Conservation (phyloP, 768 basidiomycete species). For the Trametes meyenii region DNA sequence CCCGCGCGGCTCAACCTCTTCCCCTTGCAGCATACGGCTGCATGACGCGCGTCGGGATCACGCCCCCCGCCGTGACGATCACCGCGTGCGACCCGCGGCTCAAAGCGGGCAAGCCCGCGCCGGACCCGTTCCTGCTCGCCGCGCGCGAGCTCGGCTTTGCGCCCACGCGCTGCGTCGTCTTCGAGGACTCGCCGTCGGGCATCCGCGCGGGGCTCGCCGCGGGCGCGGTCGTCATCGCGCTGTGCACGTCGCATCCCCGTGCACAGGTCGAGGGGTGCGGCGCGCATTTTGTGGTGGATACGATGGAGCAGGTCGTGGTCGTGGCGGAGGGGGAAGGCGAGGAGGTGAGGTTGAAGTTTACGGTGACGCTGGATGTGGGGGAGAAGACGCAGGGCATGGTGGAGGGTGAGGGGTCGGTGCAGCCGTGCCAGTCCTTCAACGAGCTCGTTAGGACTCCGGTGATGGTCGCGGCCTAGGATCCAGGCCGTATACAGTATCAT, state of each 20-base stretch:
- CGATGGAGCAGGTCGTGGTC: slow-evolving; percentile 53
- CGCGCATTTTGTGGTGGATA: slow-evolving; percentile 57
- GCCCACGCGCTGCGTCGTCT: slow-evolving; percentile 65
- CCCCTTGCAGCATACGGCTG: slow-evolving; percentile 58
- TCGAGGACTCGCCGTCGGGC: slow-evolving; percentile 73
- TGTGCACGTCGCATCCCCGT: slow-evolving; percentile 73
- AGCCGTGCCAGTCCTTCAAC: too few relatives aligned
- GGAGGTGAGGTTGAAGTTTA: slow-evolving; percentile 44
- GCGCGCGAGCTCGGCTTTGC: slow-evolving; percentile 59
- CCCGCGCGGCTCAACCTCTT: slow-evolving; percentile 11
- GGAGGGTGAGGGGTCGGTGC: too few relatives aligned
- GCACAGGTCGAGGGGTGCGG: slow-evolving; percentile 55
- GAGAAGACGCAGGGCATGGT: too few relatives aligned
- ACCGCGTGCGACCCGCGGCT: slow-evolving; percentile 77
- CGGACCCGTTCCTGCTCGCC: slow-evolving; percentile 66
- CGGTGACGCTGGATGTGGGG: slow-evolving; percentile 29
- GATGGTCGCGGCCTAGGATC: too few relatives aligned
- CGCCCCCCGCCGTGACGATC: slow-evolving; percentile 67
- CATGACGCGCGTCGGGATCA: slow-evolving; percentile 70
- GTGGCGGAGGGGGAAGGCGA: slow-evolving; percentile 42
- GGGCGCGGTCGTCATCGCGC: slow-evolving; percentile 72
- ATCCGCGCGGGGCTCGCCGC: slow-evolving; percentile 72
- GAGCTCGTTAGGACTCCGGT: too few relatives aligned
- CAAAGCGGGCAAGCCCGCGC: slow-evolving; percentile 64
- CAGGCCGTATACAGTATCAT: too few relatives aligned